These are phyloP conservation scores for Euphorbia schlechtendalii DNA, from an alignment of 441 rosid species.

Conservation along the genomic window DNA sequence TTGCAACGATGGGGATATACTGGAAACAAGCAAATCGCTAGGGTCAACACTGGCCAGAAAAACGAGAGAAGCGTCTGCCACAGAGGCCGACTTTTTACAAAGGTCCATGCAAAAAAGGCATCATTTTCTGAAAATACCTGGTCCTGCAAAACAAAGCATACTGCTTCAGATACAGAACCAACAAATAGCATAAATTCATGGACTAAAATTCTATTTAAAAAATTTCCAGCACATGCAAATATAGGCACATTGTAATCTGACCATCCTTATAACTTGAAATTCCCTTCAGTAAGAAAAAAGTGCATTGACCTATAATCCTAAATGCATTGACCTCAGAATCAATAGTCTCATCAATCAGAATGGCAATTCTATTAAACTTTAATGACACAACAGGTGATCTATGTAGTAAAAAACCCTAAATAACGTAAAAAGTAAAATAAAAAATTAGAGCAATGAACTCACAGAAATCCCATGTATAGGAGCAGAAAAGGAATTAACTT, in stretches of 20 bases:
- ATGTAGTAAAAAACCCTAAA: background rate
- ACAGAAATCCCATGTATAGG: too few relatives aligned
- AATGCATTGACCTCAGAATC: background rate
- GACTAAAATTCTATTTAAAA: background rate
- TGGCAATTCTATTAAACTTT: background rate
- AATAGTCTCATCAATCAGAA: background rate
- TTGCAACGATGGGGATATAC: conserved; percentile 93
- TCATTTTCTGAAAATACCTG: conserved; percentile 88
- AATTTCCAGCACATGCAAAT: background rate
- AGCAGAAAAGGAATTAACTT: conserved; percentile 25
- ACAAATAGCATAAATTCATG: background rate
- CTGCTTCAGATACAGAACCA: background rate
- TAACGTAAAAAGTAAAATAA: background rate
- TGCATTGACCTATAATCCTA: background rate
- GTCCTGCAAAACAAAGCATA: conserved; percentile 44
- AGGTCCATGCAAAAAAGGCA: conserved; percentile 96
- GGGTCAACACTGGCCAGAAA: conserved; percentile 95
- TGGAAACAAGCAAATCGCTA: conserved; percentile 92
- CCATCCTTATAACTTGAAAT: background rate
- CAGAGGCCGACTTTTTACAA: conserved; percentile 75
- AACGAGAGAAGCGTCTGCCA: conserved; percentile 97
- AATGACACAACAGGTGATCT: background rate
- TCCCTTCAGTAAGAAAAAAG: background rate
- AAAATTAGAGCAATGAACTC: conserved; percentile 19
- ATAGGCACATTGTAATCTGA: background rate